These are phyloP conservation scores for Oidiodendron maius DNA, from an alignment of 495 filamentous ascomycete genomes.

Conservation along the genomic window DNA sequence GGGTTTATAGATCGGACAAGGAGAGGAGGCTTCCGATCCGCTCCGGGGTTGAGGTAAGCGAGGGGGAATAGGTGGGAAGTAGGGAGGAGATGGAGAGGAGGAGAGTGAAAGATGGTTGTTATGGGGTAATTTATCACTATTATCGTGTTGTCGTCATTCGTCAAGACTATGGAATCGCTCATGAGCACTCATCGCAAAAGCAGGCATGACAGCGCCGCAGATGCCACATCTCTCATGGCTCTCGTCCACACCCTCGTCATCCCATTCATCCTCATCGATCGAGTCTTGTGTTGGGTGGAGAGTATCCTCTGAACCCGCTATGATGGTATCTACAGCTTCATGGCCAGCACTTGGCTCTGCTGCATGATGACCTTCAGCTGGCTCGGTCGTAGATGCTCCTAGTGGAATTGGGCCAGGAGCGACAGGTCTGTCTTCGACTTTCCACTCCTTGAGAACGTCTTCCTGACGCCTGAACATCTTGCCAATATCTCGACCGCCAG, in stretches of 20 bases:
- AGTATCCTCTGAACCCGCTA: slow-evolving; percentile 23
- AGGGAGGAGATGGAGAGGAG: too few relatives aligned
- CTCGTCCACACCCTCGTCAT: slow-evolving; percentile 22
- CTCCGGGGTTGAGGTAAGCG: too few relatives aligned
- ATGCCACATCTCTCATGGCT: slow-evolving; percentile 37
- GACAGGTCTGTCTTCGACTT: slow-evolving; percentile 39
- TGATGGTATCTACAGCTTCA: slow-evolving; percentile 12
- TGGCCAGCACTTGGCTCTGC: slow-evolving; percentile 23
- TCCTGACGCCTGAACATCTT: slow-evolving; percentile 68
- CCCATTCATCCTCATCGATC: slow-evolving; percentile 22
- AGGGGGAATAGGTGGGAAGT: too few relatives aligned
- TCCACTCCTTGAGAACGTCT: slow-evolving; percentile 57
- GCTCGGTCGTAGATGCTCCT: background rate
- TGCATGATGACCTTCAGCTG: background rate
- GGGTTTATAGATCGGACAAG: too few relatives aligned
- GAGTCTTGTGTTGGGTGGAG: slow-evolving; percentile 19
- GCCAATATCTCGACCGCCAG: slow-evolving; percentile 49
- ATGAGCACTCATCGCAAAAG: slow-evolving; percentile 70
- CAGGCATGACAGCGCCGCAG: slow-evolving; percentile 62
- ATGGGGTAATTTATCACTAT: background rate
- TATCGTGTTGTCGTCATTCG: background rate
- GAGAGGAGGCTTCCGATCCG: too few relatives aligned
- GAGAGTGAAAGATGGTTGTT: background rate
- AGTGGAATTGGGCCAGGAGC: slow-evolving; percentile 18
- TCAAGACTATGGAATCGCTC: slow-evolving; percentile 53